Evolutionary conservation across 1,284 basidiomycete species (phyloP), one percentile per base, ranked within the genome.

Genomic region (Amylostereum chailletii): DNA sequence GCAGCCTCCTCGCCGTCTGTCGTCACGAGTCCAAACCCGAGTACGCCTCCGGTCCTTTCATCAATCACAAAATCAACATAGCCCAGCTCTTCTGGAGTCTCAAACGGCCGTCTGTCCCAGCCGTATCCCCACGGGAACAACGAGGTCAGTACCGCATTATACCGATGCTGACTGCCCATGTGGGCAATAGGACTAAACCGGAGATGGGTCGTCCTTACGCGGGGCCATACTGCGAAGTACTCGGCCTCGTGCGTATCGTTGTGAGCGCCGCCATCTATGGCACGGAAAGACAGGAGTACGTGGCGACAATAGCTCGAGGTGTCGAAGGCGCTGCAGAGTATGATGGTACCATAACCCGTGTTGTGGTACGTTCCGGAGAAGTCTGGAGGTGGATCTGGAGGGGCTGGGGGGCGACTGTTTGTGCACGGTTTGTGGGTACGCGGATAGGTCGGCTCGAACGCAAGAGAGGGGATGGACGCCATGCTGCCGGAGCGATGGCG

Each of bases 51-150:
- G 1, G 19, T 19, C 19, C 19, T 19, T 19, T 45, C 51, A 19
- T 53, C 47, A 1, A 61, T 46, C n/a, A 53, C 53, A 42, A 62
- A 62, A 46, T 56, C 52, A 6, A 52, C 58, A 30, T 38, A 36
- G 19, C 19, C 19, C 19, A 19, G 19, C 19, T 19, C 1, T 53
- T 56, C 19, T 58, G 43, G 51, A n/a, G 51, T 54, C 48, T 60
- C 59, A 42, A 61, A 62, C 29, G 60, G 55, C 19, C 53, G 59
- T 33, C 36, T 51, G 51, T 64, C 53, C 47, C 32, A 31, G 5
- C 60, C 60, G 39, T 60, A 63, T 2, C 62, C 62, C 2, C 54
- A n/a, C 10, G 59, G 58, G 49, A 62, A 63, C 4, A 63, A 51
- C 26, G 53, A 45, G 2, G 57, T 57, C 33, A 57, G 46, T 11